Conservation (phyloP, 306 rosid genomes). For the Vigna angularis region DNA sequence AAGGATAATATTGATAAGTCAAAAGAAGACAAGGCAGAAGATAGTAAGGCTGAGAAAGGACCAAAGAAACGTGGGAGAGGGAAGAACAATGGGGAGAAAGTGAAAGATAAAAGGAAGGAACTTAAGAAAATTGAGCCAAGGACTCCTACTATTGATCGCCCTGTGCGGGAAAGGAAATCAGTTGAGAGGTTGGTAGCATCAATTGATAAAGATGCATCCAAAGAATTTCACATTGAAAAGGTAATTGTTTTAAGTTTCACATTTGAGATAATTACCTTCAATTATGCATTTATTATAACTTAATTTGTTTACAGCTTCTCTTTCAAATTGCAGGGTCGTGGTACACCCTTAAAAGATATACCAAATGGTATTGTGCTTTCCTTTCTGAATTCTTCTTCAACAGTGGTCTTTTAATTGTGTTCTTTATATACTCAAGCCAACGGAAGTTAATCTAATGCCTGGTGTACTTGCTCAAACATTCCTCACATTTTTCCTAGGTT, state of each 20-base stretch:
- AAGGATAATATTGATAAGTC: constrained; percentile 46
- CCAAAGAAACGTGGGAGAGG: constrained; percentile 60
- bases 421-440: constrained; percentile 2
- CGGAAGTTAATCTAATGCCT: constrained; percentile 1
- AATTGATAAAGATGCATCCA: constrained; percentile 68
- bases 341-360: constrained; percentile 91
- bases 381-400: constrained; percentile 28
- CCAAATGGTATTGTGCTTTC: constrained; percentile 74
- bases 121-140: constrained; percentile 62
- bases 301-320: constrained; percentile 41
- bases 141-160: constrained; percentile 87
- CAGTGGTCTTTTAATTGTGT: constrained; percentile 15
- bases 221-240: constrained; percentile 91
- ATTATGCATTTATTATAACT: constrained; percentile 30
- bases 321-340: constrained; percentile 79
- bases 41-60: constrained; percentile 55
- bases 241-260: constrained; percentile 48
- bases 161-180: constrained; percentile 89
- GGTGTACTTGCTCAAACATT: constrained; percentile 22
- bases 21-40: constrained; percentile 46
- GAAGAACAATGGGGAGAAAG: constrained; percentile 51
- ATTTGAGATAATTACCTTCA: constrained; percentile 17
- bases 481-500: background rate
- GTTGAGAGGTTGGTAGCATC: constrained; percentile 97
- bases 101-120: constrained; percentile 57